These are phyloP conservation scores for Suhomyces taliae DNA, from an alignment of 1,139 yeast species.

Conservation along the genomic window DNA sequence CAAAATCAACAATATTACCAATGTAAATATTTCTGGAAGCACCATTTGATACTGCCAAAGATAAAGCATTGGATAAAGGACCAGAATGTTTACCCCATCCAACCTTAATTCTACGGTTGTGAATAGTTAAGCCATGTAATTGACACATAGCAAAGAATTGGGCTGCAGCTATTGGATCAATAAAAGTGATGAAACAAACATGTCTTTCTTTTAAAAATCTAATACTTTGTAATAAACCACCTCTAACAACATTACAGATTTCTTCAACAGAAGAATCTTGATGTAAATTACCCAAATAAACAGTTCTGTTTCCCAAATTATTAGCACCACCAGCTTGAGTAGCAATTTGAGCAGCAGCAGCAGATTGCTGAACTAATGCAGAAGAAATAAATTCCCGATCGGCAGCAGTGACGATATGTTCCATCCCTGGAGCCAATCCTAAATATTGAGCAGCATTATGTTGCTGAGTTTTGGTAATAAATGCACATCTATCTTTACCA, in stretches of 20 bases:
- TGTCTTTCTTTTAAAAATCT: constrained; percentile 76
- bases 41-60: constrained; percentile 88
- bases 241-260: constrained; percentile 89
- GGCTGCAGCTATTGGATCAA: constrained; percentile 90
- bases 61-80: constrained; percentile 76
- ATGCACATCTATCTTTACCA: constrained; percentile 67
- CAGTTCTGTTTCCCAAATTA: constrained; percentile 87
- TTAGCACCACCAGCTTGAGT: constrained; percentile 75
- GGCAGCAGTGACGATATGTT: constrained; percentile 76
- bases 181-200: constrained; percentile 88
- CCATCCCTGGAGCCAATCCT: constrained; percentile 89
- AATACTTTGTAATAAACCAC: constrained; percentile 79
- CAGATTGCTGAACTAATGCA: constrained; percentile 65
- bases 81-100: constrained; percentile 99
- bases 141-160: constrained; percentile 89
- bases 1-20: constrained; percentile 57
- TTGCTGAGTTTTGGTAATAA: constrained; percentile 90
- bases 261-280: constrained; percentile 87
- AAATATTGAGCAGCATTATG: constrained; percentile 95
- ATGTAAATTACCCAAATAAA: constrained; percentile 84
- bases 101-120: constrained; percentile 76
- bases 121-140: constrained; percentile 77
- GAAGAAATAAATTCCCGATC: constrained; percentile 66
- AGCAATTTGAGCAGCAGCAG: constrained; percentile 73
- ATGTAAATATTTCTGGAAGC: constrained; percentile 91